A percentile compares a stretch with the other conserved stretches of the same genome.
Evolutionary conservation across 257 asterid genomes (phyloP).

Genomic region (Solanum virginianum): DNA sequence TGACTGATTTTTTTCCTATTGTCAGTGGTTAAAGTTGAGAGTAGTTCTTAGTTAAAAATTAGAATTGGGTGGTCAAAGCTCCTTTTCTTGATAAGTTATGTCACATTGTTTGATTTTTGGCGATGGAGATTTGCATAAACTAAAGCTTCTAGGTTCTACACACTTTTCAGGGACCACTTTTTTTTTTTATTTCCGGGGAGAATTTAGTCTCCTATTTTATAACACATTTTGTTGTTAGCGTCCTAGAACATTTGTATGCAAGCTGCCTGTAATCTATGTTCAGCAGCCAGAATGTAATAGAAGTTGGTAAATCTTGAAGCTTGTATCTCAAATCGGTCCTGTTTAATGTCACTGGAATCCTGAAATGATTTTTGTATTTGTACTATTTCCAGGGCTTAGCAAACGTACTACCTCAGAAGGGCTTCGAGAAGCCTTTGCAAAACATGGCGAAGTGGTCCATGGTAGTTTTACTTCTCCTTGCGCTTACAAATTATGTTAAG

Average conservation of each 20-base stretch:
- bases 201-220: background rate
- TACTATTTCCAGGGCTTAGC: constrained; percentile 59
- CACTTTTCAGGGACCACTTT: background rate
- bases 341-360: background rate
- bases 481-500: background rate
- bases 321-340: background rate
- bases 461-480: constrained; percentile 23
- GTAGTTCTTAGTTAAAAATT: background rate
- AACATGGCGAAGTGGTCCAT: constrained; percentile 58
- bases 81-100: background rate
- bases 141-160: background rate
- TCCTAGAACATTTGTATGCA: background rate
- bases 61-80: background rate
- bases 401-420: constrained; percentile 86
- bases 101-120: background rate
- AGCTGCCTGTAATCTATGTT: background rate
- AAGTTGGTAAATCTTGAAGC: background rate
- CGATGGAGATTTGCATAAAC: background rate
- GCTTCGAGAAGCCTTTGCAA: constrained; percentile 56
- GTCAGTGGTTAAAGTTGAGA: background rate
- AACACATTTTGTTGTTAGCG: background rate
- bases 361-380: background rate
- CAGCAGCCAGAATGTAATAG: background rate
- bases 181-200: background rate
- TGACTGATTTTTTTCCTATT: background rate